These are phyloP conservation scores for Ploettnerulaceae sp. DNA, from an alignment of 2,329 filamentous ascomycete genomes.

Conservation along the genomic window DNA sequence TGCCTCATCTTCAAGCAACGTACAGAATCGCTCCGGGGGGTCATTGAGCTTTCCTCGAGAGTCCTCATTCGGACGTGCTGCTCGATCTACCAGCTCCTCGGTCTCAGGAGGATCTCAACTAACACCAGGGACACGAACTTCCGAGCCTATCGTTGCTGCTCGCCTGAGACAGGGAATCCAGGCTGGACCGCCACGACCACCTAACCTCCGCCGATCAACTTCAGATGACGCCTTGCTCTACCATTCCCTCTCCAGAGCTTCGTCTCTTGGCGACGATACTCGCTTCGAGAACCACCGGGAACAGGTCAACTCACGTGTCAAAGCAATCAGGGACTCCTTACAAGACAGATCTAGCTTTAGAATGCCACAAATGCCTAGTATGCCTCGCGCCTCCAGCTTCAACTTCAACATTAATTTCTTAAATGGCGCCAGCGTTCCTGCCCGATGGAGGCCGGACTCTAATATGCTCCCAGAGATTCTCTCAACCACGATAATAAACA, in stretches of 20 bases:
- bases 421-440: slow-evolving; percentile 21
- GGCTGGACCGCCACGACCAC: slow-evolving; percentile 14
- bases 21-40: slow-evolving; percentile 12
- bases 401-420: slow-evolving; percentile 36
- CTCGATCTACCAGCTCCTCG: slow-evolving; percentile 10
- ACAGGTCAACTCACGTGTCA: slow-evolving; percentile 83
- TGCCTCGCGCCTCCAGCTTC: slow-evolving; percentile 38
- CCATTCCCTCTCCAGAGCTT: slow-evolving; percentile 69
- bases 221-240: slow-evolving; percentile 79
- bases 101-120: slow-evolving; percentile 6
- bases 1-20: slow-evolving; percentile 21
- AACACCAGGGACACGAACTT: slow-evolving; percentile 11
- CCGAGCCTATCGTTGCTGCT: slow-evolving; percentile 16
- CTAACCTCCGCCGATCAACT: slow-evolving; percentile 52
- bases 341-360: slow-evolving; percentile 76
- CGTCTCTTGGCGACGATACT: slow-evolving; percentile 78
- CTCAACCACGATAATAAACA: slow-evolving; percentile 22
- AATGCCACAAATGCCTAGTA: slow-evolving; percentile 55
- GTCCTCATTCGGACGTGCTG: not conserved
- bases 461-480: slow-evolving; percentile 30
- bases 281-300: slow-evolving; percentile 75
- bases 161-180: slow-evolving; percentile 5
- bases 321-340: slow-evolving; percentile 84
- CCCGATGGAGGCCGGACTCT: slow-evolving; percentile 24
- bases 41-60: slow-evolving; percentile 13